These are phyloP conservation scores for Yarrowia sp. DNA, from an alignment of 805 yeast species.

Conservation along the genomic window DNA sequence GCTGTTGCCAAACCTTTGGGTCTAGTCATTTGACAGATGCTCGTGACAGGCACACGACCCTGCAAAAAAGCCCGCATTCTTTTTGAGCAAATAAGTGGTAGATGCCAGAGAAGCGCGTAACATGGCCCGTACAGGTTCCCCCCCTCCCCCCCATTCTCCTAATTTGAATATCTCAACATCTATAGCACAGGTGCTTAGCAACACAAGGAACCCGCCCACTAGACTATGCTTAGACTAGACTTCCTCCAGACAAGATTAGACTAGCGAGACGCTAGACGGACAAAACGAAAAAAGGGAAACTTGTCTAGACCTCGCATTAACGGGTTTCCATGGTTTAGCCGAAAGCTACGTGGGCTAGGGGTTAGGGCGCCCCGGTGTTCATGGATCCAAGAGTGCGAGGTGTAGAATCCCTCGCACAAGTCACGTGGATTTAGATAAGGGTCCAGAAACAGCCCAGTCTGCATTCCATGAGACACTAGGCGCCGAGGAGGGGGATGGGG, in stretches of 20 bases:
- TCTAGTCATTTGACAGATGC: no score
- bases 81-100: no score
- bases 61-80: no score
- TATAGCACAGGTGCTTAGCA: neutral
- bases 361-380: no score
- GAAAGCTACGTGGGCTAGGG: constrained; percentile 12
- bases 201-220: constrained; percentile 22
- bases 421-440: constrained; percentile 1
- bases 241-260: neutral
- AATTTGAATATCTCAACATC: neutral
- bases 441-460: neutral
- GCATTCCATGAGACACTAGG: neutral
- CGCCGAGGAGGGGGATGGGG: no score
- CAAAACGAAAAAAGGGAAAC: neutral
- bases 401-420: neutral
- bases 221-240: neutral
- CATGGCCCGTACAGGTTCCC: neutral
- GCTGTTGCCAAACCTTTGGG: no score
- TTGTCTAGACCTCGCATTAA: constrained; percentile 12
- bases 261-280: neutral
- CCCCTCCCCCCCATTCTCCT: neutral
- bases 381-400: no score
- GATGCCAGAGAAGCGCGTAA: no score
- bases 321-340: constrained; percentile 12
- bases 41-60: no score